Evolutionary conservation across 257 asterid genomes (phyloP).

Genomic region (Misopates orontium): DNA sequence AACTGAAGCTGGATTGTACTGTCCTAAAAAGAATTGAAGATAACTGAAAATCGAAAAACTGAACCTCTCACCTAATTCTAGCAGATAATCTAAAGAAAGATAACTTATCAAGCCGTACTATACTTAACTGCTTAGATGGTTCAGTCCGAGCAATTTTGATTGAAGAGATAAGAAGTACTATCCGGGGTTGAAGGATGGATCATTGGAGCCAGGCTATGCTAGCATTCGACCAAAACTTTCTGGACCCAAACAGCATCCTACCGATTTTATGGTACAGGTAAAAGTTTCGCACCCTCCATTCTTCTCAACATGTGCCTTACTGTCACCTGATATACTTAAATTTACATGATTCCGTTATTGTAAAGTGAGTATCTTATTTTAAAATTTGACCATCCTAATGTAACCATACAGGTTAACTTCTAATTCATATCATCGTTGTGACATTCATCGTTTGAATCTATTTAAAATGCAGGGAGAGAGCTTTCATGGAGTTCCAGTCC

Average conservation of each 20-base stretch:
- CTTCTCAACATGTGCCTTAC: background rate
- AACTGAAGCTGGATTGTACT: background rate
- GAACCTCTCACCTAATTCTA: no score
- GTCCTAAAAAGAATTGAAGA: no score
- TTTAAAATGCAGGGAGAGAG: slow-evolving; percentile 59
- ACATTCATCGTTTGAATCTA: background rate
- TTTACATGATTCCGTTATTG: background rate
- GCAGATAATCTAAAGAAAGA: no score
- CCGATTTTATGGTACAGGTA: slow-evolving; percentile 83
- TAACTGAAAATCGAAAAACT: no score
- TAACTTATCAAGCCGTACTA: no score
- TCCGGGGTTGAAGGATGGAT: slow-evolving; percentile 60
- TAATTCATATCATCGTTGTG: no score
- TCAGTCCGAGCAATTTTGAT: no score
- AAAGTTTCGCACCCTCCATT: background rate
- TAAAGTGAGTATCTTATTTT: no score
- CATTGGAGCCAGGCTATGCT: slow-evolving; percentile 79
- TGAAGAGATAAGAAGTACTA: slow-evolving; percentile 71
- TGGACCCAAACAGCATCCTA: slow-evolving; percentile 51
- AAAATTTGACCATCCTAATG: no score
- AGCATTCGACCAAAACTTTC: slow-evolving; percentile 84
- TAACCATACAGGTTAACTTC: no score
- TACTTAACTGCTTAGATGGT: no score
- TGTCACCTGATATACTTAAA: background rate
- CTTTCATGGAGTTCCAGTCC: slow-evolving; percentile 55